phyloP scores from a whole-genome alignment of 352 stramenopile species.

The Phytophthora hybrid region DNA sequence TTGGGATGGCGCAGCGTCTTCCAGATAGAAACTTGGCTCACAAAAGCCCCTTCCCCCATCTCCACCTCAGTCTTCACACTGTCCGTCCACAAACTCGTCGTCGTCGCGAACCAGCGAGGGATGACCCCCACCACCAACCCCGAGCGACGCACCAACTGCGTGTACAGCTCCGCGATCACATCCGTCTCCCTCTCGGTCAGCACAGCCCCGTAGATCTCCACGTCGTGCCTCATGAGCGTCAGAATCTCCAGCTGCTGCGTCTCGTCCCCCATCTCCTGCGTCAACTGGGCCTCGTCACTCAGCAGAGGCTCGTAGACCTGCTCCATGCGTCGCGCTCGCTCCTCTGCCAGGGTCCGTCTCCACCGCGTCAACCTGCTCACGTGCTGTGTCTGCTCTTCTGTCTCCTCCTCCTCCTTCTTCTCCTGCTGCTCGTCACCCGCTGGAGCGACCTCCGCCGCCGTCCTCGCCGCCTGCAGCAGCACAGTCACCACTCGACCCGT shows the following conservation, averaged over 20 bases:
- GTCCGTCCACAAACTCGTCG: background rate
- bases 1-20: background rate
- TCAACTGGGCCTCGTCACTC: background rate
- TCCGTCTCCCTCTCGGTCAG: conserved; percentile 1
- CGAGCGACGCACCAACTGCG: background rate
- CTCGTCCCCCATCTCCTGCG: background rate
- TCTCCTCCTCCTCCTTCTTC: background rate
- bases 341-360: background rate
- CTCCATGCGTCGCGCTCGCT: conserved; percentile 1
- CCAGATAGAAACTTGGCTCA: background rate
- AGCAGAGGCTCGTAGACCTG: background rate
- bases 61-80: background rate
- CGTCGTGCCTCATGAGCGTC: background rate
- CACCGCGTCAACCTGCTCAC: background rate
- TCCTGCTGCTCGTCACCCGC: background rate
- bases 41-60: background rate
- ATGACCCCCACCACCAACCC: background rate
- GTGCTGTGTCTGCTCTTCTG: background rate
- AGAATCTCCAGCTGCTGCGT: background rate
- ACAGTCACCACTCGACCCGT: background rate
- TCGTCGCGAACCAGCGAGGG: conserved; percentile 4
- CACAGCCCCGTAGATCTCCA: conserved; percentile 4
- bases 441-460: background rate
- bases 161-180: background rate
- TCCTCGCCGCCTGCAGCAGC: background rate